Conservation (phyloP, 768 basidiomycete genomes). For the Coprinopsis sp. region DNA sequence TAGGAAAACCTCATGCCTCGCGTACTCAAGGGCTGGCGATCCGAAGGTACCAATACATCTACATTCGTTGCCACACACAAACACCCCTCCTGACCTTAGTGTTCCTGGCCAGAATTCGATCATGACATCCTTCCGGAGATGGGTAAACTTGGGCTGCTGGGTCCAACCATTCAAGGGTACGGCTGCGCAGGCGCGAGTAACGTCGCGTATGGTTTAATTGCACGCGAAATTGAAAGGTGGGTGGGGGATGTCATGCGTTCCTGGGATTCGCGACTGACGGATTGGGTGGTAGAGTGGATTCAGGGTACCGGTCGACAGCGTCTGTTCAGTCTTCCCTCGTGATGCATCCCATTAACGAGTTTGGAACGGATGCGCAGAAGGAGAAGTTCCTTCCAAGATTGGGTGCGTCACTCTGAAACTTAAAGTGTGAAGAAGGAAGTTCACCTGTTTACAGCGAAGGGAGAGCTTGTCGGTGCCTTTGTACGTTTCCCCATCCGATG, state of each 20-base stretch:
- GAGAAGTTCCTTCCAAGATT: conserved; percentile 85
- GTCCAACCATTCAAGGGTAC: conserved; percentile 89
- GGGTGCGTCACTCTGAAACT: conserved; percentile 46
- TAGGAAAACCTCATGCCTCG: conserved; percentile 84
- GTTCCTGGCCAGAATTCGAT: conserved; percentile 85
- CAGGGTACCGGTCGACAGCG: conserved; percentile 91
- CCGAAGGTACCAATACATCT: conserved; percentile 53
- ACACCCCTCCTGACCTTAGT: no score
- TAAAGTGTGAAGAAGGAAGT: no score
- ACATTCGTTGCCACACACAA: not conserved
- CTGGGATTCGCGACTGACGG: not conserved
- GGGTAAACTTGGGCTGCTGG: conserved; percentile 87
- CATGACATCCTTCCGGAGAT: conserved; percentile 77
- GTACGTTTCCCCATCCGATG: conserved; percentile 41
- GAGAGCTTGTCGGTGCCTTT: conserved; percentile 89
- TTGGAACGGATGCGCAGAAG: conserved; percentile 86
- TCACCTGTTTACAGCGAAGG: conserved; percentile 55
- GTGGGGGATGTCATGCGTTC: not conserved
- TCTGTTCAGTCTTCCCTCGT: conserved; percentile 96
- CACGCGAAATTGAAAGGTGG: conserved; percentile 88
- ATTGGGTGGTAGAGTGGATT: conserved; percentile 66
- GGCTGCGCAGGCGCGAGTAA: conserved; percentile 90
- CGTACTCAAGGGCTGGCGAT: conserved; percentile 83
- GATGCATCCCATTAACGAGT: conserved; percentile 91
- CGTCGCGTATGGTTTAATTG: conserved; percentile 92